Conservation (phyloP, 371 early-diverging fungal species). For the Entomophthora muscae region DNA sequence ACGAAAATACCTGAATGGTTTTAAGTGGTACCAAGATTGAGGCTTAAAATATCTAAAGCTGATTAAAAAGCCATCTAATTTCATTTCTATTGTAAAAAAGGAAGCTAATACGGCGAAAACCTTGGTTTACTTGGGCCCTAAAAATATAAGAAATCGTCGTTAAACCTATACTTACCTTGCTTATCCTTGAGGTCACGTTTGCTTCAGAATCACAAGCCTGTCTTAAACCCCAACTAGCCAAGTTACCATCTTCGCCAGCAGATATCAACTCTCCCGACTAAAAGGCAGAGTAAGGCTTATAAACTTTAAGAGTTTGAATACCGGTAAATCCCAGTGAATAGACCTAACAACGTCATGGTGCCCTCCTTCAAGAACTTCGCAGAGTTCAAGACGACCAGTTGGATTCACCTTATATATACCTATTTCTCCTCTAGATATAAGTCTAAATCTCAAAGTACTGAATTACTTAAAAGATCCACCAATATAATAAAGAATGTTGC, state of each 20-base stretch:
- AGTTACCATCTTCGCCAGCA: neutral
- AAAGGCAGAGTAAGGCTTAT: neutral
- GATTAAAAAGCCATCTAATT: too few species aligned
- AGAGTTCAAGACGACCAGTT: constrained; percentile 41
- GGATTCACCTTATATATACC: constrained; percentile 52
- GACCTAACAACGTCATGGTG: constrained; percentile 56
- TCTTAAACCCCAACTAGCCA: neutral
- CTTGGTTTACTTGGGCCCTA: too few species aligned
- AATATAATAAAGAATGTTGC: constrained; percentile 56
- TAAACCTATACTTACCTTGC: neutral
- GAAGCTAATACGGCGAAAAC: too few species aligned
- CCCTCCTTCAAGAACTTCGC: constrained; percentile 33
- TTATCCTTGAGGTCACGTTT: neutral
- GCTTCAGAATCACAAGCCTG: neutral
- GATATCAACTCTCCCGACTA: neutral
- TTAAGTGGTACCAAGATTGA: too few species aligned
- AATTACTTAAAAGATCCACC: constrained; percentile 57
- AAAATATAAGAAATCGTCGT: too few species aligned
- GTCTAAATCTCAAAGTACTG: neutral
- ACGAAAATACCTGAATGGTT: too few species aligned
- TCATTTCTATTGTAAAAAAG: too few species aligned
- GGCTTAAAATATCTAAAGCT: too few species aligned
- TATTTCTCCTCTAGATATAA: constrained; percentile 34
- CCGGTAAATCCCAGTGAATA: constrained; percentile 36
- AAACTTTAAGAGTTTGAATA: constrained; percentile 10